Base-by-base conservation (phyloP, 768 basidiomycete species). In the Phanerochaete carnosa region DNA sequence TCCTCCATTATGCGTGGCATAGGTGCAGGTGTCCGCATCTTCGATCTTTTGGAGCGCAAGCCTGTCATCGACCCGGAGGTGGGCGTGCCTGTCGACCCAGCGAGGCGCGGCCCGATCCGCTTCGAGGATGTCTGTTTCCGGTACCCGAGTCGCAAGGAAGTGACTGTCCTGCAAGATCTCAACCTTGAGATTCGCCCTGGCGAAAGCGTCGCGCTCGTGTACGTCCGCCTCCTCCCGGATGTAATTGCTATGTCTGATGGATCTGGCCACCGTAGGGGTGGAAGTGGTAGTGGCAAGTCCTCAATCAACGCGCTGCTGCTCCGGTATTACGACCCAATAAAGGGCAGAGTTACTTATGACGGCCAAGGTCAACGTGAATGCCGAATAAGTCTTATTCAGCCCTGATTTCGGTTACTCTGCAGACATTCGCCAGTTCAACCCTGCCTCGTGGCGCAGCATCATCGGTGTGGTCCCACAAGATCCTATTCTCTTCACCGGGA, bases 391-490 rank as follows among this genome's bases (percentile, higher is more conserved):
- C n/a, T 11, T 32, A 19, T 46, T 28, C 45, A 62, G 22, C 37
- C 12, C 32, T 55, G 16, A 55, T 15, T 60, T 7, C 9, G 30
- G 15, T 47, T 52, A 0, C 50, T 50, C 30, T 45, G 19, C 68
- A 90, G 93, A 98, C 70, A 95, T 98, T 63, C 83, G 90, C 15
- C 88, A 93, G 59, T 94, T 95, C 69, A 88, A 86, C 1, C 80
- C 88, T 8, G 83, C 87, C 37, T 93, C 92, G 3, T 98, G 96
- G 95, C 84, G 96, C 45, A 79, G 79, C 58, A 82, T 89, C 30
- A 94, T 98, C 47, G 94, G 94, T 0, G 86, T 98, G n/a, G 95
- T 98, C 1, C 95, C 95, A 13, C 95, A 81, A 77, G 94, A 96
- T 63, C 93, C 94, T 0, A 85, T 94, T 2, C 73, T 97, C 29